These are phyloP conservation scores for Phytophthora melonis DNA, from an alignment of 352 stramenopile genomes.

Conservation along the genomic window DNA sequence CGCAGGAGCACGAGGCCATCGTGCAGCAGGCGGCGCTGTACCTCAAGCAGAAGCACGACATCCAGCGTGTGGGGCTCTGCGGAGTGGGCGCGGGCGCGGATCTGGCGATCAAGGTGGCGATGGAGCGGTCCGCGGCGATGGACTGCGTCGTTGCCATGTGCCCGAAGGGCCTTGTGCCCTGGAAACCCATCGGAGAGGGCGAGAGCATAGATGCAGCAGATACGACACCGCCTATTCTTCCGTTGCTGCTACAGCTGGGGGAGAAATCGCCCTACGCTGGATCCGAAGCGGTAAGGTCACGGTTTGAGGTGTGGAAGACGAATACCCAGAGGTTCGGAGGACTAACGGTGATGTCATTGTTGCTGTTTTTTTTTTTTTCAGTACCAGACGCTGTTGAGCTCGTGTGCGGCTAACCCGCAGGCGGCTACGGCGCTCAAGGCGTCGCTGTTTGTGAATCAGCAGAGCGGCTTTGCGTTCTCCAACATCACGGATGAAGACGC, in stretches of 20 bases:
- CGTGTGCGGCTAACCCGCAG: constrained; percentile 37
- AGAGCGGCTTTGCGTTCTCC: constrained; percentile 85
- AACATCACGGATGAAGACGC: constrained; percentile 92
- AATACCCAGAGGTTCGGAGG: background rate
- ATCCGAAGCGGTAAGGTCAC: constrained; percentile 66
- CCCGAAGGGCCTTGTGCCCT: constrained; percentile 61
- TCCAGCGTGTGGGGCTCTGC: constrained; percentile 78
- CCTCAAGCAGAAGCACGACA: constrained; percentile 74
- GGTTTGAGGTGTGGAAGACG: background rate
- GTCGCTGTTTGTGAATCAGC: constrained; percentile 78
- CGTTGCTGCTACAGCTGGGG: constrained; percentile 73
- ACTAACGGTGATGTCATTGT: background rate
- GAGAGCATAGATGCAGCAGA: constrained; percentile 20
- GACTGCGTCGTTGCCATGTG: constrained; percentile 82
- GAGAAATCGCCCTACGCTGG: constrained; percentile 69
- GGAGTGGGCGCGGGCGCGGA: constrained; percentile 77
- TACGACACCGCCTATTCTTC: constrained; percentile 37
- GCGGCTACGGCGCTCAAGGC: constrained; percentile 39
- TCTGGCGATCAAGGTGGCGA: constrained; percentile 68
- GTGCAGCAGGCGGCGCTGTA: constrained; percentile 63
- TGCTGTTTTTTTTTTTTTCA: constrained; percentile 25
- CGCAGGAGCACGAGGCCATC: constrained; percentile 38
- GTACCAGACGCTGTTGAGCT: constrained; percentile 62
- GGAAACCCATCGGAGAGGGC: constrained; percentile 29
- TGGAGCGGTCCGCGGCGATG: constrained; percentile 48